A percentile compares a stretch with the other conserved stretches of the same genome.
phyloP scores from a whole-genome alignment of 805 yeast genomes.

The Starmerella apis region DNA sequence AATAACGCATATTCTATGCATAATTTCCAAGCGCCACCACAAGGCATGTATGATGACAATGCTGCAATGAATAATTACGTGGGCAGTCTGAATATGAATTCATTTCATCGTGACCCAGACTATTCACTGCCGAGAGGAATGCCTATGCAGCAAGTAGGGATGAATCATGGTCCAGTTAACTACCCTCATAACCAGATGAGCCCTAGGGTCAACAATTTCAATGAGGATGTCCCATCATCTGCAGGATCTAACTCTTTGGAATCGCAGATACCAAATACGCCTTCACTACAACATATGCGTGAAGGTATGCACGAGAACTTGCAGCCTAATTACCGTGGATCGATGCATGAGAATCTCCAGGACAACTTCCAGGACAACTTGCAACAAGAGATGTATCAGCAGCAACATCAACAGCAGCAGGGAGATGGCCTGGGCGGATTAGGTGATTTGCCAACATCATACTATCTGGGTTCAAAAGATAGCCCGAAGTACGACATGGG shows the following conservation, averaged over 20 bases:
- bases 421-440: conserved; percentile 8
- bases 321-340: background rate
- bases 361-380: conserved; percentile 13
- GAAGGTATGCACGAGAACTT: background rate
- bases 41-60: background rate
- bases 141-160: background rate
- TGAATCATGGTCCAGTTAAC: background rate
- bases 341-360: background rate
- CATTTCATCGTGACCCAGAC: background rate
- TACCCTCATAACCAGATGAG: background rate
- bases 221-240: background rate
- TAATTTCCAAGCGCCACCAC: background rate
- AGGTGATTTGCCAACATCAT: conserved; percentile 17
- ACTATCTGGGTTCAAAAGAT: conserved; percentile 11
- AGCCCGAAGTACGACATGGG: background rate
- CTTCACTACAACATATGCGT: background rate
- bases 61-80: background rate
- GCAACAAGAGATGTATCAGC: conserved; percentile 17
- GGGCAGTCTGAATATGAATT: conserved; percentile 2
- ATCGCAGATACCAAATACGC: background rate
- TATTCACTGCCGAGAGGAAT: background rate
- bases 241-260: background rate
- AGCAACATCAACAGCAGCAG: conserved; percentile 11
- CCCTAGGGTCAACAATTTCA: background rate
- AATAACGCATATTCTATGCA: background rate